Base-by-base conservation (phyloP, 208 protist genomes). In the Trypanosoma cruzi region DNA sequence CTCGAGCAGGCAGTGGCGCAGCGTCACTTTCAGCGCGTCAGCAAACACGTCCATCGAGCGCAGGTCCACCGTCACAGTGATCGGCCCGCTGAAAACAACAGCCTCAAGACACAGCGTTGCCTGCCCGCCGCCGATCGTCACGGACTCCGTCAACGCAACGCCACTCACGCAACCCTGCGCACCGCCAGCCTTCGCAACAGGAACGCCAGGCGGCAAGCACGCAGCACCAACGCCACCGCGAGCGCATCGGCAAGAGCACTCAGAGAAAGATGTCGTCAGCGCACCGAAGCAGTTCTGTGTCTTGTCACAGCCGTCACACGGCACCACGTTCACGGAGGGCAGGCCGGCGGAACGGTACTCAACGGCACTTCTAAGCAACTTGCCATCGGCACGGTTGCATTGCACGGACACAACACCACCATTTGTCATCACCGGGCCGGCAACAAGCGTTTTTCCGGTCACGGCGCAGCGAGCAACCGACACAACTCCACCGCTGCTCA, bases 121-220 rank as follows among this genome's bases (percentile, higher is more conserved):
- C n/a, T n/a, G n/a, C n/a, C n/a, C n/a, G n/a, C n/a, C n/a, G n/a
- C n/a, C n/a, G n/a, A n/a, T n/a, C n/a, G n/a, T n/a, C n/a, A n/a
- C n/a, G n/a, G n/a, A n/a, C n/a, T n/a, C n/a, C n/a, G n/a, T n/a
- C 26, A 48, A 0, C 14, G 32, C 36, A 56, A 58, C 26, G 22
- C 60, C 31, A 1, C 26, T 4, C 37, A 55, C 40, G 60, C 60
- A 57, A 29, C 22, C 49, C 29, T 20, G 46, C 28, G 18, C 29
- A 48, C 32, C 49, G 20, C 5, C 28, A 48, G 0, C 16, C 50
- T 67, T 58, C n/a, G 11, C 62, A 32, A 58, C 13, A 7, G 62
- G 62, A 44, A 58, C 62, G 32, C 55, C 49, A 1, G 55, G 55
- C 32, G 62, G 62, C 48, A 67, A 20, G 62, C 62, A 67, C n/a